Conservation (phyloP, 345 rosid species). For the Sonneratia caseolaris region DNA sequence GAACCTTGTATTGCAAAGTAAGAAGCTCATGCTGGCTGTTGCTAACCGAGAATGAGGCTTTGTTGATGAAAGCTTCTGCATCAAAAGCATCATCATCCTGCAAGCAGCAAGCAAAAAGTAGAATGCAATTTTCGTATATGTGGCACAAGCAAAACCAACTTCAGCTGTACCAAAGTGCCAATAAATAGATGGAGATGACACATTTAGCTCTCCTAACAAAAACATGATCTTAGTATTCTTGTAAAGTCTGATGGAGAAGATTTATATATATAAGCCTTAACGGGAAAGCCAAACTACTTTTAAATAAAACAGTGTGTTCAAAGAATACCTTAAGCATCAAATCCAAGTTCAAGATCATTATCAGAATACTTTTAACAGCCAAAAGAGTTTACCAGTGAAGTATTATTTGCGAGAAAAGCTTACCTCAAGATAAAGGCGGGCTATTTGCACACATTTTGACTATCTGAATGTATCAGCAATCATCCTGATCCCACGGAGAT, state of each 20-base stretch:
- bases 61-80: conserved; percentile 92
- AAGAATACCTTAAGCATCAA: too few species aligned
- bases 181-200: not conserved
- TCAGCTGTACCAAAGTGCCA: not conserved
- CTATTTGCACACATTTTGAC: conserved; percentile 94
- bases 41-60: conserved; percentile 97
- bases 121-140: not conserved
- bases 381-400: not conserved
- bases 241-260: not conserved
- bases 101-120: conserved; percentile 12
- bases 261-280: too few species aligned
- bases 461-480: conserved; percentile 75
- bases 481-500: conserved; percentile 37
- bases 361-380: not conserved
- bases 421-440: conserved; percentile 95
- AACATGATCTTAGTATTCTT: not conserved
- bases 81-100: conserved; percentile 99
- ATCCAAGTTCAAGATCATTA: not conserved
- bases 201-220: not conserved
- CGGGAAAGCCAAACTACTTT: too few species aligned
- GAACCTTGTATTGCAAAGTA: conserved; percentile 84
- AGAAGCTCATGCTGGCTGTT: conserved; percentile 84
- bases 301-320: too few species aligned
- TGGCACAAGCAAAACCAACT: not conserved
- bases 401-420: conserved; percentile 7